Evolutionary conservation across 1,284 basidiomycete species (phyloP), one percentile per base, ranked within the genome.

Genomic region (Austropuccinia psidii): DNA sequence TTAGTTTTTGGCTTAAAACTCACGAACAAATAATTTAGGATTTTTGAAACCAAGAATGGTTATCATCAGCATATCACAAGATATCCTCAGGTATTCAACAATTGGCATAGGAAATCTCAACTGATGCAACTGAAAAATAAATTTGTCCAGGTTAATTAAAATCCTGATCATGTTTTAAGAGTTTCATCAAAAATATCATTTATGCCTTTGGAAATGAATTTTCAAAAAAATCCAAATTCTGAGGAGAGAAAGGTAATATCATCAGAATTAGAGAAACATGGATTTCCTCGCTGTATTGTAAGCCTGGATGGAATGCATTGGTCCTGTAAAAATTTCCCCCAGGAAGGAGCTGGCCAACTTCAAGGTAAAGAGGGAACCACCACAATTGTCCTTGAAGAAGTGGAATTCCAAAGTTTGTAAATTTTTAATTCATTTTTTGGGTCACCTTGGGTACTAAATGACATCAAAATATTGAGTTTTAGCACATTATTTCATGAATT

Each of bases 401-500:
- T 64, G 27, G 41, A 39, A 27, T 29, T 24, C 8, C 24, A 43
- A 43, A 27, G 33, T 21, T 19, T 13, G 21, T 47, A 39, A 27
- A 62, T 62, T 27, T 62, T 33, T 35, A 3, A 62, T 45, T 24
- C 6, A 11, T 62, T 50, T 33, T 65, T 65, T 65, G 62, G 62
- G 13, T 43, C n/a, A 27, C 61, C 61, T 8, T 39, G 61, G 11
- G 29, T 24, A 6, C 27, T 43, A 15, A 64, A 64, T 31, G 61
- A 64, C 27, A 47, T 45, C n/a, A 64, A 64, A n/a, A 29, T 64
- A 4, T 27, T 49, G 5, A 21, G 49, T 49, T 21, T 9, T 9
- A 27, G 37, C 5, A 39, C 11, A 27, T n/a, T 64, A 9, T 49
- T 64, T 64, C 31, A 64, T n/a, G 27, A 62, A 39, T 5, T 21